These are phyloP conservation scores for Metarhizium guizhouense DNA, from an alignment of 2,329 filamentous ascomycete species.

Conservation along the genomic window DNA sequence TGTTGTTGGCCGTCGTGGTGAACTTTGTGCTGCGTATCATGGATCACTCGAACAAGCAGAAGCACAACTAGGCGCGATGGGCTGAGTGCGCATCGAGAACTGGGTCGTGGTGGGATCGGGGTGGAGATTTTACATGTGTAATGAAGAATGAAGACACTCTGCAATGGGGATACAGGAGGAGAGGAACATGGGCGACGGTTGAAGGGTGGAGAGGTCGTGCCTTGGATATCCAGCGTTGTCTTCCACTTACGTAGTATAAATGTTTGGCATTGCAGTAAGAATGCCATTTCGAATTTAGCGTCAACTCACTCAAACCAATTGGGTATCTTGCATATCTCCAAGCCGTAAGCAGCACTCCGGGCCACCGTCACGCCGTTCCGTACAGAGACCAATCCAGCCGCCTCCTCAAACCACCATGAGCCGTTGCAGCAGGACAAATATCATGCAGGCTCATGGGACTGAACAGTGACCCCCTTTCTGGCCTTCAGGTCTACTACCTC, in stretches of 20 bases:
- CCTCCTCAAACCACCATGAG: not conserved
- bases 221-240: not conserved
- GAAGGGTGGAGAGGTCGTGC: not conserved
- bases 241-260: not conserved
- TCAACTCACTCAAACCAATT: not conserved
- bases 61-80: conserved; percentile 11
- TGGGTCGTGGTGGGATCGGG: not conserved
- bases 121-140: not conserved
- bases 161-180: not conserved
- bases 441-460: conserved; percentile 28
- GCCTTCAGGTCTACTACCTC: conserved; percentile 47
- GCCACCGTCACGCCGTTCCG: not conserved
- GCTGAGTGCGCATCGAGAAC: not conserved
- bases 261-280: not conserved
- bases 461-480: conserved; percentile 36
- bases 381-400: not conserved
- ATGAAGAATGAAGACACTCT: not conserved
- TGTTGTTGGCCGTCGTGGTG: conserved; percentile 83
- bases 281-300: conserved; percentile 1
- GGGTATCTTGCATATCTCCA: not conserved
- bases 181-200: not conserved
- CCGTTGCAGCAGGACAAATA: not conserved
- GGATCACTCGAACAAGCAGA: conserved; percentile 31
- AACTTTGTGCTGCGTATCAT: conserved; percentile 82
- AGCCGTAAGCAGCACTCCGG: not conserved